Base-by-base conservation (phyloP, 306 rosid species). In the Amphicarpaea edgeworthii region DNA sequence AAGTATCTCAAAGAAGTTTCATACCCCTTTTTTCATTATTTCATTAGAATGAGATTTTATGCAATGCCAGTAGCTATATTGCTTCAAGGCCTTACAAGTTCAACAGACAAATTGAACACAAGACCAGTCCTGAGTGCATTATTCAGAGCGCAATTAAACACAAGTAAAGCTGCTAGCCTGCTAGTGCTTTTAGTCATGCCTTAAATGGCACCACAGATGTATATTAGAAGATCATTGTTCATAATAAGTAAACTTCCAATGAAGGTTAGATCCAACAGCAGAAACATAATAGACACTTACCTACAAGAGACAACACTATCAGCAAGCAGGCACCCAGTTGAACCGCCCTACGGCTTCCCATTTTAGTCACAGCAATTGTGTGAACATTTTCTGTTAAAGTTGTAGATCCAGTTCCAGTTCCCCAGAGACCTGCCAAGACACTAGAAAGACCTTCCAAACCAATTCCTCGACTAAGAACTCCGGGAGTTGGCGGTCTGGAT, bases 321-420 rank as follows among this genome's bases (percentile, higher is more conserved):
- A 96, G 75, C 80, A 88, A 14, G 59, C 89, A 87, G 43, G 99
- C 99, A 38, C 99, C 99, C 26, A 96, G 78, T 83, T 89, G 98
- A 87, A 96, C 98, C 50, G 97, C 97, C 85, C 87, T 73, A 65
- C 98, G 99, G 82, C 99, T 96, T 86, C 99, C 99, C 98, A 96
- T 92, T 93, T 90, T 96, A 58, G 99, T 92, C 70, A 92, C 98
- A 37, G 99, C 99, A 84, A 96, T 86, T 49, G 99, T 96, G 76
- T 96, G 99, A 45, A 92, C 89, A 77, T 96, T 96, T 88, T 96
- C 99, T 17, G 99, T 92, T 75, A 96, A 81, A 65, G 98, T 92
- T 45, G 96, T 83, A 51, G 96, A 96, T 19, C 97, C 99, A 8
- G 96, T 89, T 85, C 98, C 99, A 57, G 98, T 90, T 66, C 99